These are phyloP conservation scores for Malus hybrid DNA, from an alignment of 331 rosid genomes.

Conservation along the genomic window DNA sequence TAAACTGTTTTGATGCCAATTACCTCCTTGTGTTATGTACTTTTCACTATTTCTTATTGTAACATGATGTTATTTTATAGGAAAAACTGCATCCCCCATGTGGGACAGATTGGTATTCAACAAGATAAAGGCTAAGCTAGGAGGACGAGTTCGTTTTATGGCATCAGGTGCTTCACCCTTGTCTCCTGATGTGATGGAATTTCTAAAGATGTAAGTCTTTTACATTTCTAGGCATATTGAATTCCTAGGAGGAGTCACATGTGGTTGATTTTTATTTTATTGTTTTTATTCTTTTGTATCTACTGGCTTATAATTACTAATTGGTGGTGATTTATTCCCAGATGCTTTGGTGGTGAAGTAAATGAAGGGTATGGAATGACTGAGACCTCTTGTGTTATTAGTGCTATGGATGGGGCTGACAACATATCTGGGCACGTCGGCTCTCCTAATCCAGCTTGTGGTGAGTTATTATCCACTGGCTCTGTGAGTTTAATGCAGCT, in stretches of 20 bases:
- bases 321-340: slow-evolving; percentile 25
- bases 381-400: slow-evolving; percentile 80
- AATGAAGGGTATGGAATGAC: slow-evolving; percentile 99
- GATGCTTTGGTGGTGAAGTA: slow-evolving; percentile 84
- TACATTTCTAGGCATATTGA: background rate
- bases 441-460: slow-evolving; percentile 85
- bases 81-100: slow-evolving; percentile 80
- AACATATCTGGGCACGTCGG: slow-evolving; percentile 85
- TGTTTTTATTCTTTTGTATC: background rate
- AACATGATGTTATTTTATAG: slow-evolving; percentile 31
- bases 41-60: background rate
- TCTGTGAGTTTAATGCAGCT: slow-evolving; percentile 7
- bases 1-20: background rate
- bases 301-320: slow-evolving; percentile 5
- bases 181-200: slow-evolving; percentile 94
- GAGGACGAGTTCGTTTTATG: slow-evolving; percentile 95
- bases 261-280: background rate
- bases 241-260: background rate
- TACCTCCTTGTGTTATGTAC: background rate
- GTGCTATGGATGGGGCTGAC: slow-evolving; percentile 61
- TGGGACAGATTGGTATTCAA: slow-evolving; percentile 98
- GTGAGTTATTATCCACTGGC: slow-evolving; percentile 43
- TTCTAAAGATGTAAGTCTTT: slow-evolving; percentile 77
- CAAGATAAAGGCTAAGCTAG: slow-evolving; percentile 87
- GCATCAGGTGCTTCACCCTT: slow-evolving; percentile 95